Evolutionary conservation across 495 filamentous ascomycete genomes (phyloP).

Genomic region (Cercophora samala): DNA sequence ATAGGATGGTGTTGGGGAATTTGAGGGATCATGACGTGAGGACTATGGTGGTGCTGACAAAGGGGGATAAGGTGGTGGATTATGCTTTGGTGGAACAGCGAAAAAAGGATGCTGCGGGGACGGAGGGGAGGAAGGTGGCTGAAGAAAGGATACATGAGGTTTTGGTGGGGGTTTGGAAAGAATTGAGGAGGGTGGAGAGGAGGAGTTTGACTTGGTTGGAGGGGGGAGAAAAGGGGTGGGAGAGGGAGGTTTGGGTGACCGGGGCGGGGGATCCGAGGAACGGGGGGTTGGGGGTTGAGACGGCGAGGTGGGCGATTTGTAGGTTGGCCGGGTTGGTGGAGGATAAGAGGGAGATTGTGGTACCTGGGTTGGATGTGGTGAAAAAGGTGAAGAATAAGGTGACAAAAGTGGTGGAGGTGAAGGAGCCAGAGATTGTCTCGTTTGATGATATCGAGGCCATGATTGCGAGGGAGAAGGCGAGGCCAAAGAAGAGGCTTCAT

Average conservation of each 20-base stretch:
- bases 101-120: conserved; percentile 12
- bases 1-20: conserved; percentile 61
- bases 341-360: conserved; percentile 21
- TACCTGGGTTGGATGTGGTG: conserved; percentile 15
- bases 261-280: conserved; percentile 39
- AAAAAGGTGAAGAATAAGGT: conserved; percentile 4
- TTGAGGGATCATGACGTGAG: conserved; percentile 61
- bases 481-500: not conserved
- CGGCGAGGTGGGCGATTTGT: conserved; percentile 40
- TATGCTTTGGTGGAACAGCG: conserved; percentile 28
- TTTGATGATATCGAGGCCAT: conserved; percentile 31
- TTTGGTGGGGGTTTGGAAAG: conserved; percentile 37
- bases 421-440: conserved; percentile 22
- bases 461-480: not conserved
- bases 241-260: conserved; percentile 48
- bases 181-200: conserved; percentile 35
- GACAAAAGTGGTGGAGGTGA: conserved; percentile 6
- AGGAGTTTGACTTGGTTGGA: conserved; percentile 28
- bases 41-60: conserved; percentile 79
- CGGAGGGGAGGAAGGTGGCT: conserved; percentile 14
- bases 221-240: conserved; percentile 40
- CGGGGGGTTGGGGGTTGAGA: conserved; percentile 28
- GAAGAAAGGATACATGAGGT: conserved; percentile 34
- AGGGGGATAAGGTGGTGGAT: conserved; percentile 61
- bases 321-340: conserved; percentile 39